Base-by-base conservation (phyloP, 345 rosid species). In the Populus davidiana region DNA sequence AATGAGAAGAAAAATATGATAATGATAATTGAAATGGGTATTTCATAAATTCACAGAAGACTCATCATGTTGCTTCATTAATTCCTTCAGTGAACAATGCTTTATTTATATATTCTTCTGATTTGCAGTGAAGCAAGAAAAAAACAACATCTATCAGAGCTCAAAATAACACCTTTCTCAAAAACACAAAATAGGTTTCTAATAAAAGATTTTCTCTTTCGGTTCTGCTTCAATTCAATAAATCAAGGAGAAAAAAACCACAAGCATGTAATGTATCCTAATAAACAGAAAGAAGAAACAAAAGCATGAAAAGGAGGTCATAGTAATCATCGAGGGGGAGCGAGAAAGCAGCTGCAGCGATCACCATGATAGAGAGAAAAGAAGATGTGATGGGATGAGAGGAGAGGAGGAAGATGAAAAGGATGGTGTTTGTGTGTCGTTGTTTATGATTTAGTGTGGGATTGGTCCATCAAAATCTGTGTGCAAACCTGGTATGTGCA, bases 261-360 rank as follows among this genome's bases (percentile, higher is more conserved):
- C 18, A 70, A 11, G 27, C 18, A 70, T 25, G 72, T 17, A 43
- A 47, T 5, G 14, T 33, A 18, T 16, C 69, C 25, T 12, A 13
- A 3, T 4, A 29, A 52, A 6, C 27, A n/a, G 20, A 70, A 35
- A 77, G 41, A 65, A 75, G 74, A 27, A 84, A 8, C 35, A 14
- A 16, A 7, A n/a, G 64, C 63, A 31, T 17, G n/a, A 41, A 43
- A 25, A 64, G 7, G 12, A 63, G 29, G 23, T 4, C 50, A 61
- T 54, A 44, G 76, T 17, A 39, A 70, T 74, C 90, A 90, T 96
- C 92, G 33, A 89, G 71, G 70, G 88, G 72, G 80, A 89, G 85
- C 52, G 95, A 82, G 83, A 94, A 82, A 86, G 91, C 88, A 75
- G 88, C 62, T 56, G 62, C 62, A 0, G 90, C 87, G 87, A 92